Evolutionary conservation across 768 basidiomycete genomes (phyloP).

Genomic region (Mycena sanguinolenta): DNA sequence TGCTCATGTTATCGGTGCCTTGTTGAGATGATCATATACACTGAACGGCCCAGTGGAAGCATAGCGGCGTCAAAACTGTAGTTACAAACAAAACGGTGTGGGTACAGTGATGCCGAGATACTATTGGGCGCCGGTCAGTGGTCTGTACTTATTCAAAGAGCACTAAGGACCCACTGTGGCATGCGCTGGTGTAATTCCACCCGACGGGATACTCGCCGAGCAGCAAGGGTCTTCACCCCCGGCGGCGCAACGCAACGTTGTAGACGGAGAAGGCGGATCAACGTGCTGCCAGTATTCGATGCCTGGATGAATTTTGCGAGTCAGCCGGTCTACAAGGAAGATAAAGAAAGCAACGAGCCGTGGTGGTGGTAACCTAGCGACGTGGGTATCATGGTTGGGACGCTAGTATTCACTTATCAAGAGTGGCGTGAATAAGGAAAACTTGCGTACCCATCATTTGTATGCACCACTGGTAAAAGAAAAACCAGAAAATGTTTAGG

Average conservation of each 20-base stretch:
- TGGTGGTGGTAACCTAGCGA: constrained; percentile 67
- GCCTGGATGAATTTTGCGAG: constrained; percentile 44
- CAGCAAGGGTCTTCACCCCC: constrained; percentile 65
- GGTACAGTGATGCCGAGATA: constrained; percentile 32
- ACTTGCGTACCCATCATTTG: constrained; percentile 58
- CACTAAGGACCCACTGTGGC: constrained; percentile 51
- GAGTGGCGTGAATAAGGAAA: background rate
- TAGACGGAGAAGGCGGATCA: constrained; percentile 57
- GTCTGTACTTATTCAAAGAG: background rate
- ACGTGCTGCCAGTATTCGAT: constrained; percentile 65
- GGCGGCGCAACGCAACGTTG: constrained; percentile 55
- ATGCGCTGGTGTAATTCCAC: constrained; percentile 61
- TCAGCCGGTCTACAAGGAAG: background rate
- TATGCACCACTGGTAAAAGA: constrained; percentile 58
- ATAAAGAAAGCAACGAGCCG: constrained; percentile 45
- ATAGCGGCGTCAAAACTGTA: too few relatives aligned
- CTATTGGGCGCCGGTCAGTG: background rate
- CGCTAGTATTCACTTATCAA: constrained; percentile 44
- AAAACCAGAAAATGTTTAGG: background rate
- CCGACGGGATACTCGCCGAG: constrained; percentile 61
- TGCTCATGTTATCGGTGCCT: too few relatives aligned
- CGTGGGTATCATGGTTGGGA: constrained; percentile 65
- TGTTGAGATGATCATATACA: too few relatives aligned
- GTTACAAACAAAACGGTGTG: constrained; percentile 27
- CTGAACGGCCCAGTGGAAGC: too few relatives aligned